Base-by-base conservation (phyloP, 441 rosid species). In the Corymbia calophylla region DNA sequence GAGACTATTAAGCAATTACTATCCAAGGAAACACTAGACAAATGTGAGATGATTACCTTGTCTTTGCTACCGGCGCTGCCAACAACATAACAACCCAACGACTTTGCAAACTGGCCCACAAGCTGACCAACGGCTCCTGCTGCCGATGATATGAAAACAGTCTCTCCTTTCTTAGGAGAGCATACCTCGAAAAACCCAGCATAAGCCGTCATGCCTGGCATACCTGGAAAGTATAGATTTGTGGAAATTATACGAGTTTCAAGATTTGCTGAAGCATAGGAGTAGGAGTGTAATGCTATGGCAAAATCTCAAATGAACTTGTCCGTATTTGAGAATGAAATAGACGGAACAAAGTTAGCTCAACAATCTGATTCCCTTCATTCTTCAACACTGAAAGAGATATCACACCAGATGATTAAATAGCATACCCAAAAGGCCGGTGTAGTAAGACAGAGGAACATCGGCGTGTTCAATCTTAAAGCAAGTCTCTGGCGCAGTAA, bases 381-480 rank as follows among this genome's bases (percentile, higher is more conserved):
- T 68, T 68, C 39, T 16, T 32, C 32, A 68, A 31, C 47, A 9
- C 19, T 16, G 25, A 68, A 32, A 32, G 80, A 32, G 47, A 68
- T 32, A 32, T 17, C 6, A 21, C 25, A 68, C 23, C 10, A 4
- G 47, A 68, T 68, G 14, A 32, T 18, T 70, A 18, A 70, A 70
- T 14, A 70, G 81, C 47, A 35, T 35, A 68, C 47, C 81, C 27
- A 70, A 6, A 70, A 70, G 81, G 81, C 97, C 96, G 87, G 93
- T 92, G 89, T 95, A 95, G 66, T 94, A 93, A 21, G 96, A 94
- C 77, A 95, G 95, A 5, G 95, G 97, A 16, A 95, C 91, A 91
- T 94, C 95, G 1, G 92, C 91, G 56, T 93, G 91, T 16, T 88
- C 89, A 81, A 95, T 94, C 89, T 94, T 95, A 47, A 87, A 92